These are phyloP conservation scores for Borovskyia barvae DNA, from an alignment of 208 protist genomes.

Conservation along the genomic window DNA sequence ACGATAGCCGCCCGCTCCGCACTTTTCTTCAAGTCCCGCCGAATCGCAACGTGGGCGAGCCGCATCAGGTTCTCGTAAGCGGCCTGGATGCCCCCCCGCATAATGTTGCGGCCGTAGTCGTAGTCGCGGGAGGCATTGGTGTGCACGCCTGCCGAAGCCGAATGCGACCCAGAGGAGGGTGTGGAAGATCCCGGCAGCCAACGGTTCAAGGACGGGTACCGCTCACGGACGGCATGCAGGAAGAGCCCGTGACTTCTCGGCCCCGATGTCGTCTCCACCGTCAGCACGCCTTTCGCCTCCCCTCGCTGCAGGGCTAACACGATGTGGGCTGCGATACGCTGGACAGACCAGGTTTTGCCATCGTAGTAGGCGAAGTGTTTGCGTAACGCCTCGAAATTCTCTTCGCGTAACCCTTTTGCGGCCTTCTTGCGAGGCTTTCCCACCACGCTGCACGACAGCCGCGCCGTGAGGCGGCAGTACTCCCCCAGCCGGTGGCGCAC, in stretches of 20 bases:
- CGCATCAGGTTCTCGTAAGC: conserved; percentile 52
- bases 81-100: conserved; percentile 11
- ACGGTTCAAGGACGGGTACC: conserved; percentile 26
- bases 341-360: conserved; percentile 38
- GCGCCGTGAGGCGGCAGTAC: conserved; percentile 33
- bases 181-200: conserved; percentile 12
- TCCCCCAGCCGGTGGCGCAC: conserved; percentile 38
- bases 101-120: conserved; percentile 11
- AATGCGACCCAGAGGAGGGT: neutral
- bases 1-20: conserved; percentile 70
- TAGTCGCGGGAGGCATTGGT: conserved; percentile 3
- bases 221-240: conserved; percentile 17
- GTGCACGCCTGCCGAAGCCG: neutral
- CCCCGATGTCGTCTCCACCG: conserved; percentile 43
- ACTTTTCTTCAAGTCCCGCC: conserved; percentile 69
- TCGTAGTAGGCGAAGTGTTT: conserved; percentile 73
- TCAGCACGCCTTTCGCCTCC: conserved; percentile 63
- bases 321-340: conserved; percentile 45
- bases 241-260: conserved; percentile 35
- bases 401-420: conserved; percentile 55
- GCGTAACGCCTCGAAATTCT: conserved; percentile 45
- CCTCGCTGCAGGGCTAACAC: conserved; percentile 71
- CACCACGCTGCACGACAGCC: conserved; percentile 38
- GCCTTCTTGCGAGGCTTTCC: conserved; percentile 55
- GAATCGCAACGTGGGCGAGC: conserved; percentile 36